Evolutionary conservation across 352 stramenopile genomes (phyloP), one percentile per base, ranked within the genome.

Genomic region (Phytophthora agathidicida): DNA sequence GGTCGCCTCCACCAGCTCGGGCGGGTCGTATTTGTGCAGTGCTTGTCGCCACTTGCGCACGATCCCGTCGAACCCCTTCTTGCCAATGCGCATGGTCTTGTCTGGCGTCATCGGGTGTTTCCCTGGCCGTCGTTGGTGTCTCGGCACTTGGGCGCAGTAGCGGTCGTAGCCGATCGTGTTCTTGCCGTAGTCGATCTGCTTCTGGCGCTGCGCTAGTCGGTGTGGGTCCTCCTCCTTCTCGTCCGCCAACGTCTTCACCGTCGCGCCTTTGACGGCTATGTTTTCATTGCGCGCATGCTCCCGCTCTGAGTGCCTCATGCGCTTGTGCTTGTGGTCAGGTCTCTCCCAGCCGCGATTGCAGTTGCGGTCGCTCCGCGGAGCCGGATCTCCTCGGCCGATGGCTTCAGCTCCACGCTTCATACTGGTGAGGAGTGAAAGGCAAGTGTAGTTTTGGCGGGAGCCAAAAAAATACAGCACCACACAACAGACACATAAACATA

Each of bases 181-280:
- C 67, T 96, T 97, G 32, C 90, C 90, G 48, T 91, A 96, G 62
- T 97, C 89, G 50, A 97, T 94, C 62, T 97, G 90, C 75, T 97
- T 97, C 63, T 97, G 88, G n/a, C 90, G 84, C 73, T 96, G 88
- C 17, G 83, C 75, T 19, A 97, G 64, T 27, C 87, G 79, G 19
- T 91, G 86, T n/a, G 79, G 62, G 47, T 96, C 86, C 10, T 66
- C 78, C 69, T 96, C 89, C 19, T 80, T 83, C 54, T 88, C 68
- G 14, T 79, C 71, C 16, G 74, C 71, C 30, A 91, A 57, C 24
- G 81, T 79, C 17, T 67, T 71, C 35, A 91, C 77, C 10, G 47
- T 58, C 3, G 50, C 14, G 20, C 5, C 9, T 7, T 49, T 17
- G 20, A 2, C 9, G 22, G 22, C 19, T 33, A n/a, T 9, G 26